Percentiles rank a stretch among this genome's conserved stretches.
Evolutionary conservation across 2,329 filamentous ascomycete species (phyloP).

Genomic region (Verticillium klebahnii): DNA sequence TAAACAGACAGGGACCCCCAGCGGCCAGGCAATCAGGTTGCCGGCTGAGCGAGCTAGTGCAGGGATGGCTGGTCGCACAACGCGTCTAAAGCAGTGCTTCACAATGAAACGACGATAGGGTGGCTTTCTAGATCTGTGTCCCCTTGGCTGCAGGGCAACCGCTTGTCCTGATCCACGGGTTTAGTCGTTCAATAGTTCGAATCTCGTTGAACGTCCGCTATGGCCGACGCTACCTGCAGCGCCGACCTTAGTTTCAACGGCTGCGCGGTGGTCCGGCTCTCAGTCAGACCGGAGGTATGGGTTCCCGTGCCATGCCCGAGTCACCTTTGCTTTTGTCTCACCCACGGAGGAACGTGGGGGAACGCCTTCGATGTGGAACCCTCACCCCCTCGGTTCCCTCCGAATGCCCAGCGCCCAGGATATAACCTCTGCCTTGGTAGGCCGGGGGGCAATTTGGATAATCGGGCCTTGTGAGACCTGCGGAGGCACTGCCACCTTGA

Average conservation of each 20-base stretch:
- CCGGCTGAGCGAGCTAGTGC: background rate
- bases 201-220: background rate
- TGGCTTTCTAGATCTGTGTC: background rate
- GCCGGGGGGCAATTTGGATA: constrained; percentile 3
- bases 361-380: background rate
- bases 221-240: background rate
- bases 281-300: background rate
- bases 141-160: background rate
- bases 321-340: background rate
- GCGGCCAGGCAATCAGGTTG: background rate
- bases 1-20: background rate
- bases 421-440: background rate
- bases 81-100: background rate
- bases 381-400: background rate
- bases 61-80: background rate
- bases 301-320: background rate
- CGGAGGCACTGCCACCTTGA: constrained; percentile 1
- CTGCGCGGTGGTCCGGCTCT: background rate
- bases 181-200: background rate
- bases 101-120: background rate
- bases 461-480: constrained; percentile 1
- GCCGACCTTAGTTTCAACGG: background rate
- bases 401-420: background rate
- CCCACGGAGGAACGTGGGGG: background rate
- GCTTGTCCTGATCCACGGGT: background rate